phyloP scores from a whole-genome alignment of 352 stramenopile genomes.

The Phytophthora foliorum region DNA sequence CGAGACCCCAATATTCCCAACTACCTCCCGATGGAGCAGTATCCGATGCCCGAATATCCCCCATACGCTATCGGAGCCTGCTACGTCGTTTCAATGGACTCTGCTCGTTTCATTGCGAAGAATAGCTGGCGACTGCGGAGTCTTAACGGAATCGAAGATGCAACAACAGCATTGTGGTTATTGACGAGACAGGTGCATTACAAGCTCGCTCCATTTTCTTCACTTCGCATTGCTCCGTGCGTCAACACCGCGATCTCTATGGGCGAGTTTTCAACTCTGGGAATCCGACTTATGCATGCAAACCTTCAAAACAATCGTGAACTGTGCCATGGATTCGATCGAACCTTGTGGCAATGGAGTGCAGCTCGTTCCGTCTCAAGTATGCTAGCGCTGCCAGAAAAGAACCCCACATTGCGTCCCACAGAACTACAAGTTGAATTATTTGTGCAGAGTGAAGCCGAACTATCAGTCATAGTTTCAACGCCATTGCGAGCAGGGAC shows the following conservation, averaged over 20 bases:
- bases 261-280: background rate
- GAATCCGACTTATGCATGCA: background rate
- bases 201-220: background rate
- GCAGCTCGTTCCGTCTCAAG: background rate
- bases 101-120: constrained; percentile 40
- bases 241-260: background rate
- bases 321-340: background rate
- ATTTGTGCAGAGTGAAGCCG: background rate
- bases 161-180: constrained; percentile 55
- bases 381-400: background rate
- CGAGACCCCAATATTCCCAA: constrained; percentile 14
- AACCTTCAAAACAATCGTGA: background rate
- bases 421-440: background rate
- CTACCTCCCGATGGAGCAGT: constrained; percentile 40
- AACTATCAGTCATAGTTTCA: background rate
- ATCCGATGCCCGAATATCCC: constrained; percentile 42
- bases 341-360: background rate
- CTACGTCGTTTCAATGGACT: constrained; percentile 63
- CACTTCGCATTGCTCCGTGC: background rate
- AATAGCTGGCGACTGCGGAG: constrained; percentile 37
- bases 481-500: background rate
- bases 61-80: constrained; percentile 54
- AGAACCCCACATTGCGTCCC: background rate
- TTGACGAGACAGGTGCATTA: constrained; percentile 26
- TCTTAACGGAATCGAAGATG: constrained; percentile 53